A percentile compares a stretch with the other conserved stretches of the same genome.
Evolutionary conservation across 352 stramenopile species (phyloP).

Genomic region (Phytophthora boehmeriae): DNA sequence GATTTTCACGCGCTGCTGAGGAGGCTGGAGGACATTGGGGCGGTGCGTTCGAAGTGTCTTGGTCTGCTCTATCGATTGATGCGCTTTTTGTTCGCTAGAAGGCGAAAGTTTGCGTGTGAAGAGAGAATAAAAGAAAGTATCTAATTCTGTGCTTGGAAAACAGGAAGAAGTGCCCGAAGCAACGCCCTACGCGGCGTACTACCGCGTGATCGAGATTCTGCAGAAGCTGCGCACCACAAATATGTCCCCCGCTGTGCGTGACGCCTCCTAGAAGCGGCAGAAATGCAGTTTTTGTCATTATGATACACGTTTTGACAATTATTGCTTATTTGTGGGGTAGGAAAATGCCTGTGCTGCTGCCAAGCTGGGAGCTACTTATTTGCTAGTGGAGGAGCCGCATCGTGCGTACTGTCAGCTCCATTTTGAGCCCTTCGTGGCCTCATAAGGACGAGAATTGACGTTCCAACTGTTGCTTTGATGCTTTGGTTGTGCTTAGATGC

Average conservation of each 20-base stretch:
- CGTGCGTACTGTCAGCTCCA: slow-evolving; percentile 37
- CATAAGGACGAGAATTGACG: slow-evolving; percentile 1
- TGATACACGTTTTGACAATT: slow-evolving; percentile 3
- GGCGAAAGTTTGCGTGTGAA: background rate
- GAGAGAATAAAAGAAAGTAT: background rate
- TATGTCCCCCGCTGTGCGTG: slow-evolving; percentile 35
- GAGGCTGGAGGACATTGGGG: slow-evolving; percentile 34
- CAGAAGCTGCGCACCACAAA: slow-evolving; percentile 52
- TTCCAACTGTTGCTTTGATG: background rate
- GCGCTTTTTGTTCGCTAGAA: background rate
- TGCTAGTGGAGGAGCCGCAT: slow-evolving; percentile 69
- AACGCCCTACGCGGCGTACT: slow-evolving; percentile 55
- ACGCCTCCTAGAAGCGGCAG: background rate
- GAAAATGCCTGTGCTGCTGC: slow-evolving; percentile 33
- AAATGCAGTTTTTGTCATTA: background rate
- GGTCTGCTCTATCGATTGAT: background rate
- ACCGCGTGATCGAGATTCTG: slow-evolving; percentile 60
- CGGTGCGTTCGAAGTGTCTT: slow-evolving; percentile 21
- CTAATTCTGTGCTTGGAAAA: background rate
- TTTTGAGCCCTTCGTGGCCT: background rate
- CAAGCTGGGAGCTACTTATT: slow-evolving; percentile 51
- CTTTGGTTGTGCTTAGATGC: slow-evolving; percentile 42
- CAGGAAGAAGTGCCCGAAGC: slow-evolving; percentile 57
- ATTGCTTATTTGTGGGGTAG: slow-evolving; percentile 21
- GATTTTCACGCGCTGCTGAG: slow-evolving; percentile 40